Evolutionary conservation across 1,139 yeast species (phyloP).

Genomic region (Candida anutae): DNA sequence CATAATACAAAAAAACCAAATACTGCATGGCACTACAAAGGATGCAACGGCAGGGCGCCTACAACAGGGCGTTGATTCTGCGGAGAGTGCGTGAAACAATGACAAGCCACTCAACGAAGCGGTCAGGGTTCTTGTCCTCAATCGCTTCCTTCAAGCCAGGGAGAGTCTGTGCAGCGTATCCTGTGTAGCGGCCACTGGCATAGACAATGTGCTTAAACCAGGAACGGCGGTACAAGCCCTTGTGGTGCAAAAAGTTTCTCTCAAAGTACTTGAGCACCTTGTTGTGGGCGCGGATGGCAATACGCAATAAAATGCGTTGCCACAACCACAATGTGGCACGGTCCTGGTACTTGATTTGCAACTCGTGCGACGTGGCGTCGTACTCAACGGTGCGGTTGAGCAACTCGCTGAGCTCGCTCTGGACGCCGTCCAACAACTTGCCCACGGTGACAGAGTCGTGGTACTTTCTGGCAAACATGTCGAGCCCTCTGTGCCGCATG

Average conservation of each 20-base stretch:
- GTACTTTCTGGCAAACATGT: slow-evolving; percentile 3
- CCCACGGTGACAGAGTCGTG: slow-evolving; percentile 17
- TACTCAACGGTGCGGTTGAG: slow-evolving; percentile 21
- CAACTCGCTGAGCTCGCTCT: slow-evolving; percentile 19
- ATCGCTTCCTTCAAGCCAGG: slow-evolving; percentile 78
- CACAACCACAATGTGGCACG: slow-evolving; percentile 26
- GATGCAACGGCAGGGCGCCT: not conserved
- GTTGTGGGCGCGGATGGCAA: slow-evolving; percentile 31
- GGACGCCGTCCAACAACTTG: slow-evolving; percentile 20
- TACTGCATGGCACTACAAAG: too few species aligned
- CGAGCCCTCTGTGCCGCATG: not conserved
- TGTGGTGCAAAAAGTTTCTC: slow-evolving; percentile 52
- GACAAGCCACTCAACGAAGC: slow-evolving; percentile 51
- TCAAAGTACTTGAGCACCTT: slow-evolving; percentile 49
- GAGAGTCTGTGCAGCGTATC: slow-evolving; percentile 75
- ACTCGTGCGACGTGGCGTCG: slow-evolving; percentile 26
- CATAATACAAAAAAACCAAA: too few species aligned
- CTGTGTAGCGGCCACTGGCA: slow-evolving; percentile 81
- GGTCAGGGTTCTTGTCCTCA: slow-evolving; percentile 54
- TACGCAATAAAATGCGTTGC: slow-evolving; percentile 33
- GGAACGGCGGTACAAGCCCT: slow-evolving; percentile 60
- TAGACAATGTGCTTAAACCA: slow-evolving; percentile 85
- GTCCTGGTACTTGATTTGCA: slow-evolving; percentile 30
- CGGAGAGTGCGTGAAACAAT: slow-evolving; percentile 34
- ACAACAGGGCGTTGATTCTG: slow-evolving; percentile 14